Evolutionary conservation across 2,329 filamentous ascomycete species (phyloP).

Genomic region (Fusarium sp.): DNA sequence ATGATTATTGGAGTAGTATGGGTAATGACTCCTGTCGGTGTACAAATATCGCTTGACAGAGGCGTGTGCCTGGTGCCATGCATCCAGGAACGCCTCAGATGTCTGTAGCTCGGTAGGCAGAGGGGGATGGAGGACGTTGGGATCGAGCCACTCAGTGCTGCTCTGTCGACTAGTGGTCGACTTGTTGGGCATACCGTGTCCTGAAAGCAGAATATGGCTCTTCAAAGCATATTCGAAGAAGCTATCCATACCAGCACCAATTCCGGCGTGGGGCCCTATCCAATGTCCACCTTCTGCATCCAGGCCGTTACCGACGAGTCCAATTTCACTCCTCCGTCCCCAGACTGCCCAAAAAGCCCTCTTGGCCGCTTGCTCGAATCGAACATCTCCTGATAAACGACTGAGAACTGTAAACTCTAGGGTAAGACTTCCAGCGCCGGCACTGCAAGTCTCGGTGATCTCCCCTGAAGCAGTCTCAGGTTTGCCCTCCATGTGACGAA

Average conservation of each 20-base stretch:
- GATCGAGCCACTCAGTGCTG: slow-evolving; percentile 66
- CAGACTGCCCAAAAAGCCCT: slow-evolving; percentile 98
- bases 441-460: slow-evolving; percentile 95
- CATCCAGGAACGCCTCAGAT: slow-evolving; percentile 80
- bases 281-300: slow-evolving; percentile 92
- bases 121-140: slow-evolving; percentile 71
- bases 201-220: slow-evolving; percentile 89
- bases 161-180: slow-evolving; percentile 55
- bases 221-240: slow-evolving; percentile 99
- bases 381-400: slow-evolving; percentile 83
- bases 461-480: slow-evolving; percentile 63
- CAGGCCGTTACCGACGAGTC: slow-evolving; percentile 89
- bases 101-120: slow-evolving; percentile 75
- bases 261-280: slow-evolving; percentile 90
- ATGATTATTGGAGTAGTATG: slow-evolving; percentile 93
- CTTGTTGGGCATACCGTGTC: slow-evolving; percentile 69
- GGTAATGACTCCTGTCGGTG: slow-evolving; percentile 79
- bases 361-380: slow-evolving; percentile 92
- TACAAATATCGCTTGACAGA: slow-evolving; percentile 94
- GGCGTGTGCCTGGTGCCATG: slow-evolving; percentile 87
- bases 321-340: slow-evolving; percentile 85
- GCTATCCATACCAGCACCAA: slow-evolving; percentile 95
- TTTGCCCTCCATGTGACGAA: slow-evolving; percentile 61
- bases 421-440: slow-evolving; percentile 94
- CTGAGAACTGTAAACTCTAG: slow-evolving; percentile 94